phyloP scores from a whole-genome alignment of 805 yeast genomes.

The Pichia rugopelliculosa region DNA sequence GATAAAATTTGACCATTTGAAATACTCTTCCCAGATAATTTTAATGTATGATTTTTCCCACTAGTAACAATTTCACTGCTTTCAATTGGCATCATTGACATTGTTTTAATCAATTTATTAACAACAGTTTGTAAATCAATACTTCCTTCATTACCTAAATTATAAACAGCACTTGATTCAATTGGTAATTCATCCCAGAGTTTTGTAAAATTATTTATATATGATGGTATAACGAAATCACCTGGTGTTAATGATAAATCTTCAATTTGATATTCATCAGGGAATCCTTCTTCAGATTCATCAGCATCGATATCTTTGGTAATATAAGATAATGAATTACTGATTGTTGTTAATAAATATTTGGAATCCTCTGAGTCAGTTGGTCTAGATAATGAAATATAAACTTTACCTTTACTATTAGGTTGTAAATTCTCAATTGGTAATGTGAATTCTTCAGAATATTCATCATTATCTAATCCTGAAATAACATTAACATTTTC shows the following conservation, averaged over 20 bases:
- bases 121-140: constrained; percentile 49
- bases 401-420: constrained; percentile 62
- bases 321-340: constrained; percentile 63
- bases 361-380: constrained; percentile 20
- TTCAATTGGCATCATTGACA: constrained; percentile 68
- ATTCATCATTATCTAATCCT: constrained; percentile 51
- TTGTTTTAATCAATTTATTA: constrained; percentile 40
- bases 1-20: constrained; percentile 48
- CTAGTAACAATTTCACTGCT: constrained; percentile 59
- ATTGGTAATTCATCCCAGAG: constrained; percentile 65
- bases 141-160: constrained; percentile 40
- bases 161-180: constrained; percentile 61
- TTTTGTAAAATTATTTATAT: constrained; percentile 65
- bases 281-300: constrained; percentile 74
- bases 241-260: constrained; percentile 68
- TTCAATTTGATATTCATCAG: constrained; percentile 90
- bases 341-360: constrained; percentile 37
- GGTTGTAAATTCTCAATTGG: constrained; percentile 71
- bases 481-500: constrained; percentile 70
- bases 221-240: constrained; percentile 74
- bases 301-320: constrained; percentile 73
- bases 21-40: constrained; percentile 73
- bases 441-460: constrained; percentile 62
- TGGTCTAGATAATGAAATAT: constrained; percentile 66
- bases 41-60: constrained; percentile 58